phyloP scores from a whole-genome alignment of 345 rosid species.

The Populus davidiana region DNA sequence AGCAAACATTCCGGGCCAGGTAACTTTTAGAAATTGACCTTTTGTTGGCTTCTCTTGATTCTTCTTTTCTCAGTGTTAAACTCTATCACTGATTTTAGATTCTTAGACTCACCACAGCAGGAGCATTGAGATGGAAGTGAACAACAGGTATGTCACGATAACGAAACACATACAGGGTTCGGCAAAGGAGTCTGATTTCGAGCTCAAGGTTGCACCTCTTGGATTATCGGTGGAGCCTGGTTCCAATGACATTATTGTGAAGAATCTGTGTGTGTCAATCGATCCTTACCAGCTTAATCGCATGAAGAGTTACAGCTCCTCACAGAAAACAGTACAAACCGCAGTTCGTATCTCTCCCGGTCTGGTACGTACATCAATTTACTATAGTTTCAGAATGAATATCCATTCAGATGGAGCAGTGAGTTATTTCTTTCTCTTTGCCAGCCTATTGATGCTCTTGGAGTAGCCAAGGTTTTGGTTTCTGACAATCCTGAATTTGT shows the following conservation, averaged over 20 bases:
- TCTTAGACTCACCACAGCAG: too few species aligned
- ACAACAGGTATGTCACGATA: conserved; percentile 34
- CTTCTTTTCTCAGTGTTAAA: too few species aligned
- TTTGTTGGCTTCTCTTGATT: too few species aligned
- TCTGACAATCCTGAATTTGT: conserved; percentile 46
- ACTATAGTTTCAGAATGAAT: neutral
- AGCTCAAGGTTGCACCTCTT: conserved; percentile 27
- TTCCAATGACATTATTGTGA: conserved; percentile 34
- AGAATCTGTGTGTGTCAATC: conserved; percentile 48
- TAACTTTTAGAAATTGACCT: too few species aligned
- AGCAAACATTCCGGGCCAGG: too few species aligned
- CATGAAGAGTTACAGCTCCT: conserved; percentile 41
- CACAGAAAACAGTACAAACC: conserved; percentile 20
- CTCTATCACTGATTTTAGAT: too few species aligned
- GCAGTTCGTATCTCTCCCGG: conserved; percentile 37
- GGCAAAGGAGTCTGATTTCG: conserved; percentile 43
- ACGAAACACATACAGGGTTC: conserved; percentile 35
- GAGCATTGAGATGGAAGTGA: conserved; percentile 5
- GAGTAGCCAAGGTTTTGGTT: conserved; percentile 50
- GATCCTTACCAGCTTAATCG: conserved; percentile 63
- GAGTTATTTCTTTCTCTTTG: neutral
- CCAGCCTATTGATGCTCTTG: conserved; percentile 50
- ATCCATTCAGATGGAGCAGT: neutral
- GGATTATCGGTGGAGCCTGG: conserved; percentile 24
- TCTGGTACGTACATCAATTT: conserved; percentile 22